phyloP scores from a whole-genome alignment of 2,329 filamentous ascomycete genomes.

The Aspergillus quadricinctus region DNA sequence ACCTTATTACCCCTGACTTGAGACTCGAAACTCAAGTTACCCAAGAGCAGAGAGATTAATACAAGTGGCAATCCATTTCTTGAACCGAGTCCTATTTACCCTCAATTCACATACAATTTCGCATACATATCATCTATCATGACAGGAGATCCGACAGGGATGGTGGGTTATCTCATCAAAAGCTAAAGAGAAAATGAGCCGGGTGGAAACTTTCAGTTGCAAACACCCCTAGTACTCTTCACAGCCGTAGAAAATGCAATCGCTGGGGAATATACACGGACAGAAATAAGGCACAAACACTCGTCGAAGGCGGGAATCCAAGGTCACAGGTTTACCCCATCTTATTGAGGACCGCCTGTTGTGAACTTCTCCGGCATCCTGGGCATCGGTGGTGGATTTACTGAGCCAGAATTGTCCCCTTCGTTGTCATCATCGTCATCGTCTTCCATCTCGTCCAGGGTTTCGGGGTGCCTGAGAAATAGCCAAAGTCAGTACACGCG shows the following conservation, averaged over 20 bases:
- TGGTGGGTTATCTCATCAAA: not conserved
- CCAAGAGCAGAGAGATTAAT: not conserved
- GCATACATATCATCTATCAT: not conserved
- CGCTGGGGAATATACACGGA: slow-evolving; percentile 23
- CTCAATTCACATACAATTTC: not conserved
- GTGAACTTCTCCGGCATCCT: slow-evolving; percentile 28
- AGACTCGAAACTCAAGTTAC: not conserved
- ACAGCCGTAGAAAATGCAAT: not conserved
- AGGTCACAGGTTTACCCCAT: not conserved
- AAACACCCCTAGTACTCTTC: not conserved
- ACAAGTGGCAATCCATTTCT: not conserved
- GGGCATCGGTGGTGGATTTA: slow-evolving; percentile 28
- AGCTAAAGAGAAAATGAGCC: not conserved
- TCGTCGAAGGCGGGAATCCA: not conserved
- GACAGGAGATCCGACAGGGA: not conserved
- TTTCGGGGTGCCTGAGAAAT: slow-evolving; percentile 55
- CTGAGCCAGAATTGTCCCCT: slow-evolving; percentile 18
- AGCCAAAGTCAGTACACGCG: slow-evolving; percentile 8
- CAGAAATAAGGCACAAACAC: slow-evolving; percentile 1
- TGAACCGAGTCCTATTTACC: not conserved
- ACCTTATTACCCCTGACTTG: not conserved
- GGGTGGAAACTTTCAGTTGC: not conserved
- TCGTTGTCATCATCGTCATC: slow-evolving; percentile 52
- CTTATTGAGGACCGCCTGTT: slow-evolving; percentile 19
- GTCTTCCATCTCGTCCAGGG: slow-evolving; percentile 58